A percentile compares a stretch with the other conserved stretches of the same genome.
phyloP scores from a whole-genome alignment of 306 rosid species.

The Coriaria nepalensis region DNA sequence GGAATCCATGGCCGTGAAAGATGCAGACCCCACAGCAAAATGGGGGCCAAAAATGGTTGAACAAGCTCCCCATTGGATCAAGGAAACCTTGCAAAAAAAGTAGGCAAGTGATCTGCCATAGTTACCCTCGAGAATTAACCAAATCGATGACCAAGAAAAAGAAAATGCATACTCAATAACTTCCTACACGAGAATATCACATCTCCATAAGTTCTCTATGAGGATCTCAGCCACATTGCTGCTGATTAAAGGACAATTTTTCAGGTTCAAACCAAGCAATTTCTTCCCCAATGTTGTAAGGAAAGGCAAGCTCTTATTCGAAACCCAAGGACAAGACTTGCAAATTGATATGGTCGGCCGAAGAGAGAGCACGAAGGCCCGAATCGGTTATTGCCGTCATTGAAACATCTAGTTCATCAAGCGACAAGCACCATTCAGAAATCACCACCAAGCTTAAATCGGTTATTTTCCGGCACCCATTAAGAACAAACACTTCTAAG shows the following conservation, averaged over 20 bases:
- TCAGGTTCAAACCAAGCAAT: slow-evolving; percentile 9
- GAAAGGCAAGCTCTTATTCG: slow-evolving; percentile 13
- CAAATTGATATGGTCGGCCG: slow-evolving; percentile 7
- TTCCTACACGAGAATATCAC: slow-evolving; percentile 9
- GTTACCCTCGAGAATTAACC: slow-evolving; percentile 7
- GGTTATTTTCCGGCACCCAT: slow-evolving; percentile 9
- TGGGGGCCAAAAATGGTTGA: slow-evolving; percentile 2
- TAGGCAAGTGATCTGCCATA: slow-evolving; percentile 2
- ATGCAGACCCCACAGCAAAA: slow-evolving; percentile 1
- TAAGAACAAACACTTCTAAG: slow-evolving; percentile 4
- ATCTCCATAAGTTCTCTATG: slow-evolving; percentile 11
- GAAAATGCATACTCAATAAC: not conserved
- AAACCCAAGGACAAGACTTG: slow-evolving; percentile 11
- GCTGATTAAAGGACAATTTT: slow-evolving; percentile 11
- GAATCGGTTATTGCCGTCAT: slow-evolving; percentile 7
- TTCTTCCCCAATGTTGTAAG: slow-evolving; percentile 11
- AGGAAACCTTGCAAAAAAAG: slow-evolving; percentile 12
- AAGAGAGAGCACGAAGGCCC: slow-evolving; percentile 7
- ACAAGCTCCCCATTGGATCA: slow-evolving; percentile 1
- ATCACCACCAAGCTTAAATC: slow-evolving; percentile 13
- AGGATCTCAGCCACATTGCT: slow-evolving; percentile 5
- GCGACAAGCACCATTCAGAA: slow-evolving; percentile 6
- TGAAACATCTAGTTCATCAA: slow-evolving; percentile 11
- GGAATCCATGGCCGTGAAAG: slow-evolving; percentile 14
- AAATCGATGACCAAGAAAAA: not conserved